Percentiles rank a stretch among this genome's conserved stretches.
Conservation (phyloP, 1,139 yeast genomes). For the Geotrichum siamense region DNA sequence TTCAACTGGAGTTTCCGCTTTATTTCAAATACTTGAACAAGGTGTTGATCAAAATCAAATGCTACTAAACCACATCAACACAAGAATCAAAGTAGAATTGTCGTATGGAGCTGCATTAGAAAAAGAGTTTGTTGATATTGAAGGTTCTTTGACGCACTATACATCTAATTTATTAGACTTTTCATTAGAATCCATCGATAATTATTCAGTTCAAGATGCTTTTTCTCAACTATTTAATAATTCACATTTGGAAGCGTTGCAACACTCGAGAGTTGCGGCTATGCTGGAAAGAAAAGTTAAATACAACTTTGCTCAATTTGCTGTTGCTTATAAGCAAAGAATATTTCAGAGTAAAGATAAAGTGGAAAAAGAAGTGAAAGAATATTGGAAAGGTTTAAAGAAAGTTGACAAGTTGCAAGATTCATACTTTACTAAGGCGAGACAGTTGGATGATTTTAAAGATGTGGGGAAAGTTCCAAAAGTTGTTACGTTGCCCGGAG, state of each 20-base stretch:
- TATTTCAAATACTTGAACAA: conserved; percentile 55
- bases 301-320: conserved; percentile 66
- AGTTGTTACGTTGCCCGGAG: conserved; percentile 14
- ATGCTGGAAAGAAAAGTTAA: conserved; percentile 54
- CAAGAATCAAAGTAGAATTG: conserved; percentile 59
- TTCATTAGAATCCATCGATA: conserved; percentile 19
- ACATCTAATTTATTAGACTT: conserved; percentile 36
- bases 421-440: conserved; percentile 63
- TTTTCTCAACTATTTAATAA: conserved; percentile 45
- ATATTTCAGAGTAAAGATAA: conserved; percentile 51
- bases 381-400: conserved; percentile 42
- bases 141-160: conserved; percentile 3
- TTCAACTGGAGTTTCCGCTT: conserved; percentile 46
- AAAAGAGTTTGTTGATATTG: conserved; percentile 2
- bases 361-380: conserved; percentile 43
- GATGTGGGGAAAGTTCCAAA: conserved; percentile 11
- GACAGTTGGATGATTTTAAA: conserved; percentile 52
- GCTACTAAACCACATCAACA: conserved; percentile 50
- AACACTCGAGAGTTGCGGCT: conserved; percentile 56
- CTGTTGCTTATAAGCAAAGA: conserved; percentile 59
- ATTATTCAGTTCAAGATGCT: conserved; percentile 44
- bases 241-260: conserved; percentile 54
- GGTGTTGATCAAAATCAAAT: conserved; percentile 69
- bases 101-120: conserved; percentile 50
- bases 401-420: conserved; percentile 52